Conservation (phyloP, 345 rosid species). For the Hibiscus mutabilis region DNA sequence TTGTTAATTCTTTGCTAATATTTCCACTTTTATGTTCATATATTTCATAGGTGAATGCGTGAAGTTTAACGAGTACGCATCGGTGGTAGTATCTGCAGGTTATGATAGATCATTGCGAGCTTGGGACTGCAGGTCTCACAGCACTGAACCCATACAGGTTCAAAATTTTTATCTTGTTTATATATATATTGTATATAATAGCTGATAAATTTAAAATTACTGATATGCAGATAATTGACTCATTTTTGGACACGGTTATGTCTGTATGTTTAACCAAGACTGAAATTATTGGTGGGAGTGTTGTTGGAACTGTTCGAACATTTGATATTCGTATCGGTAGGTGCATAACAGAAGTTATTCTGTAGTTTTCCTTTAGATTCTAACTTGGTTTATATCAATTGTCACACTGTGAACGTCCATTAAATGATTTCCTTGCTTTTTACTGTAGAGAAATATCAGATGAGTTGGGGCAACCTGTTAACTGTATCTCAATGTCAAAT, state of each 20-base stretch:
- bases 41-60: constrained; percentile 51
- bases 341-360: constrained; percentile 25
- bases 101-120: constrained; percentile 85
- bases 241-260: constrained; percentile 88
- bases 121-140: constrained; percentile 97
- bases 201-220: neutral
- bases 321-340: constrained; percentile 92
- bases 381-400: neutral
- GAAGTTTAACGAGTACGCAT: constrained; percentile 34
- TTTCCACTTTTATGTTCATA: neutral
- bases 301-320: constrained; percentile 96
- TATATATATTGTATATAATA: neutral
- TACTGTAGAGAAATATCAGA: constrained; percentile 71
- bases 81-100: constrained; percentile 89
- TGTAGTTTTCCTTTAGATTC: neutral
- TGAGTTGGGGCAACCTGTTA: constrained; percentile 86
- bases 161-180: neutral
- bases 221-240: constrained; percentile 56
- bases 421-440: neutral
- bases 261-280: constrained; percentile 88
- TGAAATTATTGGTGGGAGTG: constrained; percentile 93
- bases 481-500: constrained; percentile 88
- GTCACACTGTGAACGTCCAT: neutral
- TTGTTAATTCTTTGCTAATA: neutral
- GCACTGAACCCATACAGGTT: constrained; percentile 95